Percentiles rank a stretch among this genome's conserved stretches.
Evolutionary conservation across 345 rosid species (phyloP).

Genomic region (Lepidium sativum): DNA sequence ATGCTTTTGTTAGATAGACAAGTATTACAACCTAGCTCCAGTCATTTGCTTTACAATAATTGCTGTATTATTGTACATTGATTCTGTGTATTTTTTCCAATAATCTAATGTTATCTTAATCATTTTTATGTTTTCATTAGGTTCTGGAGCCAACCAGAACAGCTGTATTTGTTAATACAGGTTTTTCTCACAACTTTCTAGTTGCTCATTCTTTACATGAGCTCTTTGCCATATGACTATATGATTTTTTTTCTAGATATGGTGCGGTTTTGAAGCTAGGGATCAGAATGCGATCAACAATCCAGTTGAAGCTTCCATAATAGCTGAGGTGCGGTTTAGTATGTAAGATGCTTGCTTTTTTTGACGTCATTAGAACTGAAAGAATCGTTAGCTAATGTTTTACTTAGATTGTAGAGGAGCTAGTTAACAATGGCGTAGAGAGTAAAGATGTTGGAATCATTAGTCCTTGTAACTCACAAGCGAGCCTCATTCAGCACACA

Average conservation of each 20-base stretch:
- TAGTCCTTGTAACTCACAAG: slow-evolving; percentile 91
- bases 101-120: slow-evolving; percentile 6
- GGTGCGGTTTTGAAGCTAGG: slow-evolving; percentile 70
- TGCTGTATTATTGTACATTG: background rate
- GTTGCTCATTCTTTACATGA: slow-evolving; percentile 1
- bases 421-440: slow-evolving; percentile 52
- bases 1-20: background rate
- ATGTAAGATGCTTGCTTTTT: background rate
- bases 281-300: slow-evolving; percentile 65
- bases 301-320: slow-evolving; percentile 75
- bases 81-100: background rate
- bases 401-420: slow-evolving; percentile 48
- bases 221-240: background rate
- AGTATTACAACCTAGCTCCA: background rate
- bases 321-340: slow-evolving; percentile 51
- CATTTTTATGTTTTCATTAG: slow-evolving; percentile 32
- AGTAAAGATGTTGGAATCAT: slow-evolving; percentile 79
- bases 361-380: background rate
- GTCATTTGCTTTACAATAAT: background rate
- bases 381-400: background rate
- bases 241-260: slow-evolving; percentile 38
- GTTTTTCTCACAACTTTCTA: slow-evolving; percentile 30
- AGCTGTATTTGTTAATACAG: slow-evolving; percentile 71
- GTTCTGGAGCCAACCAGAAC: slow-evolving; percentile 63
- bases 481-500: slow-evolving; percentile 48